These are phyloP conservation scores for Periconia macrospinosa DNA, from an alignment of 2,329 filamentous ascomycete genomes.

Conservation along the genomic window DNA sequence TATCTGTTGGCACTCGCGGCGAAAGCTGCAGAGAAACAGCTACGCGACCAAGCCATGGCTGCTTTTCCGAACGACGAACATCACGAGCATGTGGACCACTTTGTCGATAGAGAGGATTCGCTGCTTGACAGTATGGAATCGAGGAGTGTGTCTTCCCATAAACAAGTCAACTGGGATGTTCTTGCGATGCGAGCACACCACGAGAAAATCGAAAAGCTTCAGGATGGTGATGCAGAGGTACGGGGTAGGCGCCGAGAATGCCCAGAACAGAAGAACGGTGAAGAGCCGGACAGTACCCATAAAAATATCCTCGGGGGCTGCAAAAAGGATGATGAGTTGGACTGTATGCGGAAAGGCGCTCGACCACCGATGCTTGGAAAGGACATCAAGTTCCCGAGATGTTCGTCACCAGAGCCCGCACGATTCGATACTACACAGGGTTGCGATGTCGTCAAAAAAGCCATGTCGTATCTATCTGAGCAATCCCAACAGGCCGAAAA, in stretches of 20 bases:
- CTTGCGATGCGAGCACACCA: conserved; percentile 80
- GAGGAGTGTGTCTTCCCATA: conserved; percentile 65
- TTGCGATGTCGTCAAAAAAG: conserved; percentile 51
- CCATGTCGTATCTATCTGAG: conserved; percentile 55
- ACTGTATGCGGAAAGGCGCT: conserved; percentile 60
- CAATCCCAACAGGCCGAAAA: conserved; percentile 48
- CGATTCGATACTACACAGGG: conserved; percentile 77
- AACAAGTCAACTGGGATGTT: conserved; percentile 72
- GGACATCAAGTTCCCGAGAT: conserved; percentile 79
- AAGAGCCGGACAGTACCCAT: conserved; percentile 21
- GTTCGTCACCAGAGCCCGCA: conserved; percentile 79
- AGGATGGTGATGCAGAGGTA: conserved; percentile 24
- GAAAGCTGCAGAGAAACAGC: conserved; percentile 75
- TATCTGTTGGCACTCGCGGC: conserved; percentile 80
- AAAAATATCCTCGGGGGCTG: conserved; percentile 28
- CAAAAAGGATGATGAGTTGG: conserved; percentile 47
- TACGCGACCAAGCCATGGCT: conserved; percentile 75
- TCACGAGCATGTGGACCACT: conserved; percentile 72
- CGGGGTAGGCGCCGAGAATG: conserved; percentile 36
- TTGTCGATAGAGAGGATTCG: conserved; percentile 61
- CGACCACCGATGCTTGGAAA: conserved; percentile 85
- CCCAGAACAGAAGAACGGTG: conserved; percentile 37
- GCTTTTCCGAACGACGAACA: conserved; percentile 73
- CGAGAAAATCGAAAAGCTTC: conserved; percentile 61
- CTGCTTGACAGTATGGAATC: conserved; percentile 13